phyloP scores from a whole-genome alignment of 139 green algal species.

The Asterochloris sp. region DNA sequence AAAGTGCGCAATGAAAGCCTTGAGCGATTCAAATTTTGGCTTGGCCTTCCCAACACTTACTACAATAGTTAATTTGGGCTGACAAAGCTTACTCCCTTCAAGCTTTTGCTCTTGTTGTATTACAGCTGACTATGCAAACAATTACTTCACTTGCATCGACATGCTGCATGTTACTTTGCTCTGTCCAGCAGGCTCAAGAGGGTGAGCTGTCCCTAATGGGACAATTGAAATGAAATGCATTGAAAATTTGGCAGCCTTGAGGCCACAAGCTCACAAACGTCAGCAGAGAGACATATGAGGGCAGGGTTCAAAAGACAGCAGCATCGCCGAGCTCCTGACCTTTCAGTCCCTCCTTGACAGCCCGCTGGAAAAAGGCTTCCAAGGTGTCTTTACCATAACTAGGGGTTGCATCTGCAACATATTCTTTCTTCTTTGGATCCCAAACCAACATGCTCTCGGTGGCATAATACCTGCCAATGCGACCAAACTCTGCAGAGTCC shows the following conservation, averaged over 20 bases:
- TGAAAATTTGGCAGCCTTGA: too few species aligned
- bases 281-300: too few species aligned
- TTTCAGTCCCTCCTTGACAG: constrained; percentile 64
- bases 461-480: constrained; percentile 97
- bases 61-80: constrained; percentile 16
- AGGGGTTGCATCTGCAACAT: constrained; percentile 83
- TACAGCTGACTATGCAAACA: too few species aligned
- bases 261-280: too few species aligned
- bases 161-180: too few species aligned
- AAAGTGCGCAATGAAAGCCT: constrained; percentile 31
- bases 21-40: constrained; percentile 72
- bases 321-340: constrained; percentile 94
- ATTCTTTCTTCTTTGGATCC: constrained; percentile 64
- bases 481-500: constrained; percentile 84
- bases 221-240: too few species aligned
- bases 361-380: constrained; percentile 85
- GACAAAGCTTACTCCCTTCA: too few species aligned
- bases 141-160: too few species aligned
- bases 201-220: too few species aligned
- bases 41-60: constrained; percentile 71
- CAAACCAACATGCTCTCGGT: constrained; percentile 96
- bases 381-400: constrained; percentile 93
- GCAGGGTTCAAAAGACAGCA: constrained; percentile 62
- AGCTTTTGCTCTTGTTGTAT: too few species aligned
- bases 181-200: too few species aligned